phyloP scores from a whole-genome alignment of 805 yeast species.

The Candida chilensis region DNA sequence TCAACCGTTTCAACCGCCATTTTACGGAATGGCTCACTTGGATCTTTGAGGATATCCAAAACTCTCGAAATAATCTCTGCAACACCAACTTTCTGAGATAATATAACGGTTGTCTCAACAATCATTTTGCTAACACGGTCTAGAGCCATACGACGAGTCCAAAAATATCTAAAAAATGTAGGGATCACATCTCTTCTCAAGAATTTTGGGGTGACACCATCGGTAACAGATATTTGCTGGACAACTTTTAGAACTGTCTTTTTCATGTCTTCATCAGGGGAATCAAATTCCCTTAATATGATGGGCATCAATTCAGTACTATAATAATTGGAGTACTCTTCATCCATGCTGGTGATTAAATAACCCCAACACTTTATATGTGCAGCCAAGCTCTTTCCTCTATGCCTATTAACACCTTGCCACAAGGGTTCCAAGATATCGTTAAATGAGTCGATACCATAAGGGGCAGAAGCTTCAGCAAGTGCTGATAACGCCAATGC shows the following conservation, averaged over 20 bases:
- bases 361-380: conserved; percentile 72
- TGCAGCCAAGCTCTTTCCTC: conserved; percentile 73
- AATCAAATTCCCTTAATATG: conserved; percentile 59
- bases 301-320: conserved; percentile 66
- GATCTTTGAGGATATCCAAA: conserved; percentile 61
- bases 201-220: conserved; percentile 42
- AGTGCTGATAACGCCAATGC: conserved; percentile 65
- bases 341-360: conserved; percentile 79
- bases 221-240: conserved; percentile 55
- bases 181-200: conserved; percentile 43
- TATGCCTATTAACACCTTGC: conserved; percentile 65
- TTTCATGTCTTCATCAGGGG: conserved; percentile 87
- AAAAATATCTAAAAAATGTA: conserved; percentile 61
- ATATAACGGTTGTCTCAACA: conserved; percentile 58
- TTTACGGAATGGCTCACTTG: conserved; percentile 67
- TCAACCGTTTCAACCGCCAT: conserved; percentile 72
- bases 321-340: conserved; percentile 71
- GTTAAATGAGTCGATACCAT: conserved; percentile 87
- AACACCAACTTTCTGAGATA: conserved; percentile 64
- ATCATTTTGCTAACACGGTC: conserved; percentile 57
- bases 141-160: conserved; percentile 77
- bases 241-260: conserved; percentile 62
- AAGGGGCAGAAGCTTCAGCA: conserved; percentile 79
- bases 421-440: conserved; percentile 65
- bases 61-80: conserved; percentile 48